These are phyloP conservation scores for Neocatenulostroma microsporum DNA, from an alignment of 2,329 filamentous ascomycete species.

Conservation along the genomic window DNA sequence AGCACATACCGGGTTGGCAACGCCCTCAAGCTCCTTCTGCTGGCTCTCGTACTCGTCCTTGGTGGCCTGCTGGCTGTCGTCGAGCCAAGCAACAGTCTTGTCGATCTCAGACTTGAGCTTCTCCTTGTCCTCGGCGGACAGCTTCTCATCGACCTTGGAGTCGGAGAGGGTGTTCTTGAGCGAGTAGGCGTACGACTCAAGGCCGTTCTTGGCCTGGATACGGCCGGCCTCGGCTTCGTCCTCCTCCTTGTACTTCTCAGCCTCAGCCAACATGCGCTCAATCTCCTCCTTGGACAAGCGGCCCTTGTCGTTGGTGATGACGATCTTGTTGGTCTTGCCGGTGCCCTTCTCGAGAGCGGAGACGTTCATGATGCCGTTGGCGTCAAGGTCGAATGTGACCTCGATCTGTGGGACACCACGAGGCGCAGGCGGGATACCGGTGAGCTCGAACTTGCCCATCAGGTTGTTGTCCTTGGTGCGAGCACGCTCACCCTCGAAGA, in stretches of 20 bases:
- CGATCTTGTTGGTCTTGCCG: conserved; percentile 99
- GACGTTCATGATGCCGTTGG: conserved; percentile 95
- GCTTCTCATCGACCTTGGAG: conserved; percentile 66
- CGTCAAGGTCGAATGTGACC: conserved; percentile 98
- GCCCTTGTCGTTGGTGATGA: conserved; percentile 94
- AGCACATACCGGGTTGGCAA: too few species aligned
- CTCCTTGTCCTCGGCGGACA: conserved; percentile 88
- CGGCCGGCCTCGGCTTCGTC: conserved; percentile 92
- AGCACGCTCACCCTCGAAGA: conserved; percentile 99
- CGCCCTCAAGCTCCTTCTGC: conserved; percentile 86
- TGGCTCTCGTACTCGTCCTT: conserved; percentile 83
- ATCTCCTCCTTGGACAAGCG: conserved; percentile 93
- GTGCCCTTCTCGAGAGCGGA: conserved; percentile 99
- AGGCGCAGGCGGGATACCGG: conserved; percentile 91
- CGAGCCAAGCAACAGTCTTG: conserved; percentile 87
- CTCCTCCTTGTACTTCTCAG: conserved; percentile 87
- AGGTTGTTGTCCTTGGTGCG: conserved; percentile 98
- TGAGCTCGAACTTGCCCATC: conserved; percentile 97
- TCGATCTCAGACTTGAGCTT: conserved; percentile 99
- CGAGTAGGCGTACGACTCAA: conserved; percentile 97
- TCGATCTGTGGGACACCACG: conserved; percentile 94
- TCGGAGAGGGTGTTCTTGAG: conserved; percentile 85
- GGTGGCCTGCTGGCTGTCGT: conserved; percentile 91
- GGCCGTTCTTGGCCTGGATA: conserved; percentile 97
- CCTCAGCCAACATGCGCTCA: conserved; percentile 94